Evolutionary conservation across 257 asterid species (phyloP), one percentile per base, ranked within the genome.

Genomic region (Gardenia jasminoides): DNA sequence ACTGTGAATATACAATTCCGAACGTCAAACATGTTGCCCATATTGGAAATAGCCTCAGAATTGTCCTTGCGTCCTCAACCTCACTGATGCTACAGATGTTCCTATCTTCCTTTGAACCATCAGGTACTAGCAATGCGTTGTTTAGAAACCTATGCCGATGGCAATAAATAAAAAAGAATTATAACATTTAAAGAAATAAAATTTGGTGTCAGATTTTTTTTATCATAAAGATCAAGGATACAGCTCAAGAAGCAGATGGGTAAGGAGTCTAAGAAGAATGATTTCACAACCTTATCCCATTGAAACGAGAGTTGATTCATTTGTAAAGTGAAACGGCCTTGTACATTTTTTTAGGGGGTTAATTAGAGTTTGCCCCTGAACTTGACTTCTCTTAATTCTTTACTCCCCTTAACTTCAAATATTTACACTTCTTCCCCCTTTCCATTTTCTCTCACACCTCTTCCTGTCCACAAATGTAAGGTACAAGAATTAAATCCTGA

Each of bases 1-100:
- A 76, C 86, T 91, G 96, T 20, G 94, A 78, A 76, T 82, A 78
- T 67, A 87, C 94, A 24, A 91, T 77, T 83, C 89, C 94, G 39
- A 86, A 88, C 33, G 80, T 87, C 81, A 91, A 77, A 36, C 39
- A 36, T 36, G 39, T 36, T 1, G 39, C 39, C 39, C 39, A 36
- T 1, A 36, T 36, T 3, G 96, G 97, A 71, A 85, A 70, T 62
- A 92, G 72, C 58, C 86, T 78, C 52, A 83, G 78, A 72, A 89
- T 68, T 47, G 89, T 80, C 83, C 85, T 91, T 22, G 87, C 92
- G 2, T 36, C 39, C 3, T 83, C 84, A 80, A 83, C 84, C 47
- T 83, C 87, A n/a, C 65, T 67, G 39, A 83, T 43, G 72, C 62
- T 79, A 67, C 79, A 83, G 41, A 80, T 71, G 13, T 54, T 28